Evolutionary conservation across 352 stramenopile species (phyloP), one percentile per base, ranked within the genome.

Genomic region (Pythium grandisporangium): DNA sequence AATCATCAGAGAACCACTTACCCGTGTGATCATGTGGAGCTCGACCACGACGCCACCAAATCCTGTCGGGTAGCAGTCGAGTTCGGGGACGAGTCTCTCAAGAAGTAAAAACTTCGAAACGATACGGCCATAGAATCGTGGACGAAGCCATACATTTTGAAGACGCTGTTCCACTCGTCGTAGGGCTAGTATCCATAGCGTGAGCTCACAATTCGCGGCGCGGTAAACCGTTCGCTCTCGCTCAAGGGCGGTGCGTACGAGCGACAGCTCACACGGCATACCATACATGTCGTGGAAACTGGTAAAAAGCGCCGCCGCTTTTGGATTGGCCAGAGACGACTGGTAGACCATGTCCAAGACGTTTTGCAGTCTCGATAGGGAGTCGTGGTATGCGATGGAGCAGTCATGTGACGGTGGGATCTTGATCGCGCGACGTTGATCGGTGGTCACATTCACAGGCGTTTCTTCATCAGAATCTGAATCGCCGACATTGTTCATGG

Each of bases 141-240:
- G 17, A 1, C 52, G 33, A n/a, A 61, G 19, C 17, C 34, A 36
- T 1, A 82, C 23, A 0, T 30, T 36, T 17, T 52, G 30, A n/a
- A 77, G 47, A 4, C 33, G 32, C 8, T 30, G 17, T 6, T 70
- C 30, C 30, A 63, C 24, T 1, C 23, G 44, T 8, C 17, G 17
- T 6, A 84, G 55, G 0, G 50, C 73, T 1, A 71, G 37, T 11
- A 83, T 21, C 1, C 87, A 30, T 17, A 90, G 54, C 7, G 60
- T 57, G 13, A 87, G 25, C 26, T 80, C 72, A 5, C 57, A 57
- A 37, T 82, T 79, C 0, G 65, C 60, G 1, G 64, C 53, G 1
- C 66, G 39, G 14, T 63, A 42, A 11, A 39, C 37, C 2, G 24
- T 42, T 29, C 63, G 68, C 8, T 54, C 37, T 10, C 42, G 17